These are phyloP conservation scores for Jatropha curcas DNA, from an alignment of 345 rosid species.

Conservation along the genomic window DNA sequence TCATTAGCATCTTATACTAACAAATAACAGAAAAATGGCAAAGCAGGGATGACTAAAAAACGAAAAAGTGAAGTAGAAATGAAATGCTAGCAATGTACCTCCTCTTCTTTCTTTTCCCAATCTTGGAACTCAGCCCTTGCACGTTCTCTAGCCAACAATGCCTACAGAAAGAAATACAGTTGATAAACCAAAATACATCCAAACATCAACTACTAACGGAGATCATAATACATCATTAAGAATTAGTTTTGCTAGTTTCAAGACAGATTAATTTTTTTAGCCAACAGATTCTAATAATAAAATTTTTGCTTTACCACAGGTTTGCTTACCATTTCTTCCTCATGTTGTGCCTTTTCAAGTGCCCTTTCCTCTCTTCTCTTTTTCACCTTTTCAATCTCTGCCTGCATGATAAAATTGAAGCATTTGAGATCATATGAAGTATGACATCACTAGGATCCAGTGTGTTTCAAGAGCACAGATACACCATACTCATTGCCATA, in stretches of 20 bases:
- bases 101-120: slow-evolving; percentile 98
- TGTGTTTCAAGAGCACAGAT: not conserved
- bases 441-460: not conserved
- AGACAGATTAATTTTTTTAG: not conserved
- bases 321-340: slow-evolving; percentile 84
- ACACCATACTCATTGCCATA: not conserved
- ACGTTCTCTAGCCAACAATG: slow-evolving; percentile 89
- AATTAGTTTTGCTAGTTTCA: slow-evolving; percentile 1
- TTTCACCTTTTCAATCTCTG: slow-evolving; percentile 93
- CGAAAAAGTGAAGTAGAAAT: not conserved
- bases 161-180: slow-evolving; percentile 45
- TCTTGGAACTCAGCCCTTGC: slow-evolving; percentile 97
- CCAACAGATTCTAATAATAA: not conserved
- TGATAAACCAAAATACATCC: not conserved
- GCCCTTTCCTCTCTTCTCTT: slow-evolving; percentile 98
- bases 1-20: slow-evolving; percentile 15
- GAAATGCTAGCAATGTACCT: slow-evolving; percentile 43
- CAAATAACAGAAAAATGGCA: not conserved
- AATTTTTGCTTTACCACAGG: slow-evolving; percentile 7
- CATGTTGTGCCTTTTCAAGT: slow-evolving; percentile 82
- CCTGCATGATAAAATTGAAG: slow-evolving; percentile 40
- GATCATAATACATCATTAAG: not conserved
- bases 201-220: not conserved
- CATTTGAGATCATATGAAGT: not conserved
- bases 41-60: not conserved